phyloP scores from a whole-genome alignment of 148 eudicot species.

The Amaranthus hypochondriacus region DNA sequence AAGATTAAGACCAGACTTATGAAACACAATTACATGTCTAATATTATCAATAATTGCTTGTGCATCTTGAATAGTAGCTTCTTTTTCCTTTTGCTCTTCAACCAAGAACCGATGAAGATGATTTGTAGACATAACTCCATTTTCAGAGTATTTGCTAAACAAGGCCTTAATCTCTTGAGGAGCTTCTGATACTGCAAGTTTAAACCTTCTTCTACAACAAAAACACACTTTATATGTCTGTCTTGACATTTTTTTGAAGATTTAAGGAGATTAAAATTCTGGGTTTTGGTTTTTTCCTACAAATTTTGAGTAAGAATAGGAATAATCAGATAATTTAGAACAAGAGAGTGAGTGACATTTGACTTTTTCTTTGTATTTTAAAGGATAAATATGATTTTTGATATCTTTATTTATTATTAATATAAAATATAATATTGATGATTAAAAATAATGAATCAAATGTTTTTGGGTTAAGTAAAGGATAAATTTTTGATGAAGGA shows the following conservation, averaged over 20 bases:
- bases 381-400: too few species aligned
- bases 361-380: too few species aligned
- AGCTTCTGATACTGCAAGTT: slow-evolving; percentile 56
- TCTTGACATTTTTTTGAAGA: slow-evolving; percentile 31
- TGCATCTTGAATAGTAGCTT: slow-evolving; percentile 47
- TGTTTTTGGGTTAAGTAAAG: too few species aligned
- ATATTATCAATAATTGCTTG: slow-evolving; percentile 48
- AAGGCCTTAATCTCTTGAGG: slow-evolving; percentile 57
- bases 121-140: slow-evolving; percentile 62
- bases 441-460: too few species aligned
- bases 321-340: too few species aligned
- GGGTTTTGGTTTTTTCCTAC: not conserved
- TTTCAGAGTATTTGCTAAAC: slow-evolving; percentile 56
- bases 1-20: slow-evolving; percentile 43
- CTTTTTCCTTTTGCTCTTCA: slow-evolving; percentile 56
- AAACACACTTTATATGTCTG: slow-evolving; percentile 72
- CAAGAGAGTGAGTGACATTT: too few species aligned
- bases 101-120: slow-evolving; percentile 58
- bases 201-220: slow-evolving; percentile 77
- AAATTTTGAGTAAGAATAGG: not conserved
- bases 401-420: too few species aligned
- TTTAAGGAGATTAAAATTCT: too few species aligned
- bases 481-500: too few species aligned
- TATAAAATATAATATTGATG: too few species aligned
- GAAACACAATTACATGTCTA: slow-evolving; percentile 48